phyloP scores from a whole-genome alignment of 208 protist genomes.

The Leishmania braziliensis region DNA sequence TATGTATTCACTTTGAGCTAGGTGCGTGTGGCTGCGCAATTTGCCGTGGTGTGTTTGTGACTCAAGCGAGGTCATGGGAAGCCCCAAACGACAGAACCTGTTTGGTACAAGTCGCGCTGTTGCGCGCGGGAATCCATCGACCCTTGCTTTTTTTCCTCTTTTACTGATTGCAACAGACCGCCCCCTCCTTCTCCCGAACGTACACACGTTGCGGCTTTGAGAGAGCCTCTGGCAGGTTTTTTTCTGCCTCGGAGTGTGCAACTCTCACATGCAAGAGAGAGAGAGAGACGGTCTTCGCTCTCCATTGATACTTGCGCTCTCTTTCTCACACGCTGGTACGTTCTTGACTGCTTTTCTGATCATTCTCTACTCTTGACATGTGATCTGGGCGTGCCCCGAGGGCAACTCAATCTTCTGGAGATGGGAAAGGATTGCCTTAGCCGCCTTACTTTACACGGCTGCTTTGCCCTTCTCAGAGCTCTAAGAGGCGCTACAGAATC shows the following conservation, averaged over 20 bases:
- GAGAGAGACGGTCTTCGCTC: neutral
- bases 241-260: neutral
- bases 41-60: too few species aligned
- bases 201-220: neutral
- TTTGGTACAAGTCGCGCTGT: neutral
- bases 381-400: neutral
- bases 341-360: neutral
- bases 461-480: neutral
- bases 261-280: neutral
- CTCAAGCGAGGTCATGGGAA: too few species aligned
- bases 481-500: neutral
- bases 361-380: neutral
- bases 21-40: neutral
- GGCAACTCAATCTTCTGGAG: neutral
- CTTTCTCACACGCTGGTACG: neutral
- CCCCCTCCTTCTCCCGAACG: neutral
- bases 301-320: neutral
- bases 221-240: neutral
- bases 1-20: neutral
- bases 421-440: neutral
- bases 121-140: neutral
- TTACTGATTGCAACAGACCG: neutral
- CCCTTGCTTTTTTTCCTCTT: neutral
- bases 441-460: neutral
- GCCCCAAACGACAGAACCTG: neutral